phyloP scores from a whole-genome alignment of 202 grass and related monocot species.

The Elaeis oleifera region DNA sequence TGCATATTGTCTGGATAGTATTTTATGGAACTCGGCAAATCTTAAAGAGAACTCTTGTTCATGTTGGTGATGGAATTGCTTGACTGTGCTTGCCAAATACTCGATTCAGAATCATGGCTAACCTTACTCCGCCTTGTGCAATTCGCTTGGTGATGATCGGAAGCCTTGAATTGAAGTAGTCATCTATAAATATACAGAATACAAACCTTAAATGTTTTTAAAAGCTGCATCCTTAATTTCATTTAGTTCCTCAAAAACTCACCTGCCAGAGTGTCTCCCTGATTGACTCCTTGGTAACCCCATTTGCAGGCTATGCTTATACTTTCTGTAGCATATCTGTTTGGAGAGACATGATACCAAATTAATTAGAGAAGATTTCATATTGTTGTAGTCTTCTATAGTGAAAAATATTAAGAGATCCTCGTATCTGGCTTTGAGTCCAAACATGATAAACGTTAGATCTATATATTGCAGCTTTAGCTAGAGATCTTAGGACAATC shows the following conservation, averaged over 20 bases:
- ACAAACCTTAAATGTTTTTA: neutral
- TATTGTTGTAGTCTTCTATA: too few relatives aligned
- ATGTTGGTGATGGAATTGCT: constrained; percentile 13
- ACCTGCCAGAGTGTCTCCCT: constrained; percentile 62
- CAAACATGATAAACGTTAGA: too few relatives aligned
- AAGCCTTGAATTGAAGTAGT: constrained; percentile 68
- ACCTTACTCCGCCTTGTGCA: constrained; percentile 69
- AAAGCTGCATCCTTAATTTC: neutral
- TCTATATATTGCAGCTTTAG: too few relatives aligned
- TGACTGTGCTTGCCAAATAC: constrained; percentile 46
- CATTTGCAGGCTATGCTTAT: constrained; percentile 77
- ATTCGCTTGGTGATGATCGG: constrained; percentile 58
- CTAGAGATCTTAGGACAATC: too few relatives aligned
- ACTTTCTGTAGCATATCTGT: constrained; percentile 74
- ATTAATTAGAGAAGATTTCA: too few relatives aligned
- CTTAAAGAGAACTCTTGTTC: neutral
- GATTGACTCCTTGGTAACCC: constrained; percentile 44
- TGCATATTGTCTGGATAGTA: too few relatives aligned
- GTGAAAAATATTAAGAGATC: too few relatives aligned
- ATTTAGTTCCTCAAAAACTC: constrained; percentile 7
- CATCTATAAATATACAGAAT: constrained; percentile 30
- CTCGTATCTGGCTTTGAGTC: too few relatives aligned
- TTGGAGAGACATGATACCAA: neutral
- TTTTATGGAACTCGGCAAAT: too few relatives aligned
- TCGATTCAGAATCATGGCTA: constrained; percentile 70